phyloP scores from a whole-genome alignment of 805 yeast genomes.

The Brettanomyces nanus region DNA sequence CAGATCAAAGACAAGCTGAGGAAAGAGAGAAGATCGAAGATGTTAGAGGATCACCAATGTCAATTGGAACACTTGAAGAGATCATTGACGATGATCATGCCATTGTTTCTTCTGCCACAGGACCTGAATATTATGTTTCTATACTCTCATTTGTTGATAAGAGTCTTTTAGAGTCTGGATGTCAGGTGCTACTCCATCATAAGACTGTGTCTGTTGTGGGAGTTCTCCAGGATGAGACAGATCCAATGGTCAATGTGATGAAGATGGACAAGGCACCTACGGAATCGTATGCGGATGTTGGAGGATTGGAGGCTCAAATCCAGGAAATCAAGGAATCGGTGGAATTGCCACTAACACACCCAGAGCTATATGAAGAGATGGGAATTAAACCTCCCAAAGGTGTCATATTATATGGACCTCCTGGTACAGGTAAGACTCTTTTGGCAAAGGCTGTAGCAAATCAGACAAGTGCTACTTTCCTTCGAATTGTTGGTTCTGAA shows the following conservation, averaged over 20 bases:
- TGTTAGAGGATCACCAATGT: slow-evolving; percentile 92
- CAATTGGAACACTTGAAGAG: slow-evolving; percentile 94
- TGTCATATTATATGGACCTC: slow-evolving; percentile 93
- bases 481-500: slow-evolving; percentile 95
- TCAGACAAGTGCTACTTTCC: slow-evolving; percentile 92
- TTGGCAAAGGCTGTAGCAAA: slow-evolving; percentile 97
- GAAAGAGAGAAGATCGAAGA: slow-evolving; percentile 94
- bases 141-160: slow-evolving; percentile 95
- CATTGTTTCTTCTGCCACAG: slow-evolving; percentile 90
- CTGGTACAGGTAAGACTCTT: slow-evolving; percentile 95
- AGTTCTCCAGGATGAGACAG: slow-evolving; percentile 95
- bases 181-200: slow-evolving; percentile 91
- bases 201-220: slow-evolving; percentile 96
- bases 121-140: slow-evolving; percentile 95
- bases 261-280: slow-evolving; percentile 96
- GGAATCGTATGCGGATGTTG: slow-evolving; percentile 93
- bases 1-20: slow-evolving; percentile 93
- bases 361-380: slow-evolving; percentile 96
- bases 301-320: slow-evolving; percentile 91
- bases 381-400: slow-evolving; percentile 98
- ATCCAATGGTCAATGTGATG: slow-evolving; percentile 97
- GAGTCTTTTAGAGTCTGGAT: slow-evolving; percentile 92
- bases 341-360: slow-evolving; percentile 91
- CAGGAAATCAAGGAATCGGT: slow-evolving; percentile 98
- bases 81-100: slow-evolving; percentile 98